Conservation (phyloP, 768 basidiomycete species). For the Serpula lacrymans region DNA sequence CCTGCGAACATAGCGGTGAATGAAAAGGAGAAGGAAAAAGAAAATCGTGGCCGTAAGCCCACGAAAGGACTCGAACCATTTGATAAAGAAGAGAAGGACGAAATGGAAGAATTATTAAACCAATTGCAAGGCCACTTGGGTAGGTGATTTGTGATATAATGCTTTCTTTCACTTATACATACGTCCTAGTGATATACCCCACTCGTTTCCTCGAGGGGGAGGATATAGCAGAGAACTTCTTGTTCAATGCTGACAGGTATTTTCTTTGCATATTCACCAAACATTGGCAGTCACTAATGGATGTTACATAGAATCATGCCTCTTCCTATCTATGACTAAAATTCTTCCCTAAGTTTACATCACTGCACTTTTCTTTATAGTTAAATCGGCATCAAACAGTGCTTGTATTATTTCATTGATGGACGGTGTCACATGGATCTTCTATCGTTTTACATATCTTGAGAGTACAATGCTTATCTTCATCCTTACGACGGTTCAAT, state of each 20-base stretch:
- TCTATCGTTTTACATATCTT: neutral
- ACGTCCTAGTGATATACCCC: constrained; percentile 75
- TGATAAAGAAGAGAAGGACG: constrained; percentile 77
- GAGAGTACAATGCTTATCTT: constrained; percentile 1
- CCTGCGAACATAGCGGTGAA: constrained; percentile 22
- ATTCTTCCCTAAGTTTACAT: no score
- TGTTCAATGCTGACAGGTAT: constrained; percentile 85
- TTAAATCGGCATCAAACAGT: neutral
- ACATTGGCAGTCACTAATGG: constrained; percentile 6
- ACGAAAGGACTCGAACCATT: constrained; percentile 64
- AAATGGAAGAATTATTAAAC: constrained; percentile 81
- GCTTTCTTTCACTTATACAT: neutral
- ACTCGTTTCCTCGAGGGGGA: constrained; percentile 91
- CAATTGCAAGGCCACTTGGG: constrained; percentile 86
- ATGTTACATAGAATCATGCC: constrained; percentile 54
- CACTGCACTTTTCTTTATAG: neutral
- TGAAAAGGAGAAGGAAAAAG: constrained; percentile 42
- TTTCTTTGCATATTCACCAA: constrained; percentile 11
- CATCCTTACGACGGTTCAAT: neutral
- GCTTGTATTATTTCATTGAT: neutral
- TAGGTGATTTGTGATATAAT: constrained; percentile 30
- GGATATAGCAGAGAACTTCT: constrained; percentile 86
- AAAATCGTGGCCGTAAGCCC: constrained; percentile 33
- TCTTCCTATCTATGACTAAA: constrained; percentile 67
- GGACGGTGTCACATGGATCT: neutral